Evolutionary conservation across 257 asterid genomes (phyloP).

Genomic region (Solanum sparsipilum): DNA sequence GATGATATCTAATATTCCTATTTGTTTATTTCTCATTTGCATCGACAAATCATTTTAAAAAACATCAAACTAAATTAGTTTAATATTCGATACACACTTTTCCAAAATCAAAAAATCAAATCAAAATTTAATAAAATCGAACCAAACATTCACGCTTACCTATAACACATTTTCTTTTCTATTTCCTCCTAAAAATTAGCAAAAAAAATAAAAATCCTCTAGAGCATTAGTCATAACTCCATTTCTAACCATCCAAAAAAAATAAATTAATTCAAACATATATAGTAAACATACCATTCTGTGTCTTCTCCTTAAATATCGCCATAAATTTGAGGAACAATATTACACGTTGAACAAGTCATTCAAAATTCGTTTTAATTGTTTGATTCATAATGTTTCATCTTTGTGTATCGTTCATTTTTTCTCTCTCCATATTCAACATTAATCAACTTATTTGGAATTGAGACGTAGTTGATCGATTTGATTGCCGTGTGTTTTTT

Average conservation of each 20-base stretch:
- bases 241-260: neutral
- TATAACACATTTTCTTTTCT: neutral
- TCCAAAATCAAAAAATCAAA: too few species aligned
- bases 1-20: neutral
- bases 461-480: neutral
- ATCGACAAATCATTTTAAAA: too few species aligned
- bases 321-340: neutral
- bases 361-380: neutral
- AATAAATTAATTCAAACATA: neutral
- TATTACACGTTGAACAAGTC: neutral
- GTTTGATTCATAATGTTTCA: neutral
- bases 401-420: neutral
- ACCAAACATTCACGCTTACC: neutral
- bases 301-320: neutral
- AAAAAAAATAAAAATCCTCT: neutral
- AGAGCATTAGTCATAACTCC: neutral
- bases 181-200: neutral
- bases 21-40: neutral
- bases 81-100: neutral
- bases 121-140: too few species aligned
- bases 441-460: neutral
- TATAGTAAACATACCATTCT: conserved; percentile 10
- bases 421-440: neutral
- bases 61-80: neutral
- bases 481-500: conserved; percentile 1